Percentiles rank a stretch among this genome's conserved stretches.
Evolutionary conservation across 306 rosid genomes (phyloP).

Genomic region (Vachellia collinsii): DNA sequence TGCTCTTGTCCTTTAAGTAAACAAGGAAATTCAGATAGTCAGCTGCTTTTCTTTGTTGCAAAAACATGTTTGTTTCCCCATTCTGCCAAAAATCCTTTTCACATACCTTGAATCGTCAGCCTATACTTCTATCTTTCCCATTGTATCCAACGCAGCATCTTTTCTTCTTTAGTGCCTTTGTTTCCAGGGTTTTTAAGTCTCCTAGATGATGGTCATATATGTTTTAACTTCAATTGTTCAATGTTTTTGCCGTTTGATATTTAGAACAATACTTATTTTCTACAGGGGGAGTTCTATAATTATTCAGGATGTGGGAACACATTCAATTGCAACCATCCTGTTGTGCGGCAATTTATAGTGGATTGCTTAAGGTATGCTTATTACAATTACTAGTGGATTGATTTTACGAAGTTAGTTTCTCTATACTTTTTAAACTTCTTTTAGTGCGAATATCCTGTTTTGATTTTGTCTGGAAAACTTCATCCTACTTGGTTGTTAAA

Average conservation of each 20-base stretch:
- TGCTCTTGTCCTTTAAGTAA: neutral
- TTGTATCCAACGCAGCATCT: neutral
- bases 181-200: slow-evolving; percentile 19
- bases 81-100: neutral
- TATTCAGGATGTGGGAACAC: slow-evolving; percentile 99
- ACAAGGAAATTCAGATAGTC: neutral
- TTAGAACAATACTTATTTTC: slow-evolving; percentile 24
- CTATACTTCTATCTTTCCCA: neutral
- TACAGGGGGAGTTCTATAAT: slow-evolving; percentile 95
- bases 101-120: neutral
- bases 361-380: slow-evolving; percentile 84
- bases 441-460: slow-evolving; percentile 10
- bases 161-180: neutral
- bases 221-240: slow-evolving; percentile 12
- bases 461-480: slow-evolving; percentile 21
- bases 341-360: slow-evolving; percentile 82
- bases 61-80: neutral
- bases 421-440: neutral
- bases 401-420: slow-evolving; percentile 32
- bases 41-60: neutral
- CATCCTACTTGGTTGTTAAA: slow-evolving; percentile 1
- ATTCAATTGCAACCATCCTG: slow-evolving; percentile 93
- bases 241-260: slow-evolving; percentile 29
- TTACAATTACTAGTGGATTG: slow-evolving; percentile 2
- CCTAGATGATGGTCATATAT: slow-evolving; percentile 22